phyloP scores from a whole-genome alignment of 257 asterid genomes.

The Fraxinus pennsylvanica region DNA sequence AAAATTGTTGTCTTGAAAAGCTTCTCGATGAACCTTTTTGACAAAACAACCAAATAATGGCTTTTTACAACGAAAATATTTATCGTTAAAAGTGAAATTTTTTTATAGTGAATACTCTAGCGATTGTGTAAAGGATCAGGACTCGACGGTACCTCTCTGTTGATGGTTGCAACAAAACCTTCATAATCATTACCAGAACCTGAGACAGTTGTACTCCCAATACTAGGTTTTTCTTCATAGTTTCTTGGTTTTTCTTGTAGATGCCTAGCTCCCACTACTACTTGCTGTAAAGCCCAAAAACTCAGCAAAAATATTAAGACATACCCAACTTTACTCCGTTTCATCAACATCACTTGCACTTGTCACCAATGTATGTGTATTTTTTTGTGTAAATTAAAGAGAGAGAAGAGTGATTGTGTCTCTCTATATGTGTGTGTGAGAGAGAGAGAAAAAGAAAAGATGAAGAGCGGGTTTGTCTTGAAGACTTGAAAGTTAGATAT shows the following conservation, averaged over 20 bases:
- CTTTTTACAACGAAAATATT: background rate
- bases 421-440: background rate
- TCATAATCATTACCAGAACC: background rate
- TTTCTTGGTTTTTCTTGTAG: constrained; percentile 22
- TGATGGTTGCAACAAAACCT: constrained; percentile 34
- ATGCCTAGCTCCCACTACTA: constrained; percentile 33
- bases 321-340: constrained; percentile 21
- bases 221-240: background rate
- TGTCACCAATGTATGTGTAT: background rate
- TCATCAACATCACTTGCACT: constrained; percentile 19
- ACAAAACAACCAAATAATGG: no score
- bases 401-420: background rate
- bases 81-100: background rate
- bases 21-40: no score
- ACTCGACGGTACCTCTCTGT: constrained; percentile 46
- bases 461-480: background rate
- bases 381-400: background rate
- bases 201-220: background rate
- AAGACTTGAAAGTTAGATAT: background rate
- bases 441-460: background rate
- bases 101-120: background rate
- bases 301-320: constrained; percentile 25
- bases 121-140: constrained; percentile 52
- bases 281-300: constrained; percentile 19
- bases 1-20: no score